Evolutionary conservation across 192 early-diverging fungal species (phyloP).

Genomic region (Linnemannia elongata): DNA sequence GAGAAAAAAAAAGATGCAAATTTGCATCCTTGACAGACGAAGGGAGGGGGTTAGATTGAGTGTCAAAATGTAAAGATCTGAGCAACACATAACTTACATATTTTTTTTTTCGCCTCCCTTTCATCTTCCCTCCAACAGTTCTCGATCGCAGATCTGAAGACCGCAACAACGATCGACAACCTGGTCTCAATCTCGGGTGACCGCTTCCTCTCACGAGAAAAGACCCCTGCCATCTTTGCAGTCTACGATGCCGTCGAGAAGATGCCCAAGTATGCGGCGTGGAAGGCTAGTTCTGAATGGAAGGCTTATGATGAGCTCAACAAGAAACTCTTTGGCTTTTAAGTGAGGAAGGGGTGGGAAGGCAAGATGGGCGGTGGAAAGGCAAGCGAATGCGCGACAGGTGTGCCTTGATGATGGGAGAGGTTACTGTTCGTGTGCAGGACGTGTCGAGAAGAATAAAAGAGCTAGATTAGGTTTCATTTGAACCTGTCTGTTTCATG

Average conservation of each 20-base stretch:
- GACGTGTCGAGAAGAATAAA: too few species aligned
- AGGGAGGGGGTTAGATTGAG: too few species aligned
- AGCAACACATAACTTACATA: background rate
- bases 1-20: background rate
- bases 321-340: constrained; percentile 11
- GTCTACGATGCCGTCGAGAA: constrained; percentile 27
- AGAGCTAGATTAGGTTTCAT: too few species aligned
- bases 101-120: background rate
- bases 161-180: constrained; percentile 12
- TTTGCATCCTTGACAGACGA: background rate
- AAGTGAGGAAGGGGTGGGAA: background rate
- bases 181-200: constrained; percentile 15
- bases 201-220: constrained; percentile 19
- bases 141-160: constrained; percentile 38
- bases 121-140: background rate
- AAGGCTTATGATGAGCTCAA: constrained; percentile 20
- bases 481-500: too few species aligned
- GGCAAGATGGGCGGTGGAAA: too few species aligned
- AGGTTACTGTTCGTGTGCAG: background rate
- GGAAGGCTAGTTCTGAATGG: constrained; percentile 18
- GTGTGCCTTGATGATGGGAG: background rate
- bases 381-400: too few species aligned
- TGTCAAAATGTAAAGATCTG: background rate
- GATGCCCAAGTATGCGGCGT: constrained; percentile 24
- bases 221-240: constrained; percentile 33